Conservation (phyloP, 176 grass and related monocot genomes). For the Rhynchospora pubera region DNA sequence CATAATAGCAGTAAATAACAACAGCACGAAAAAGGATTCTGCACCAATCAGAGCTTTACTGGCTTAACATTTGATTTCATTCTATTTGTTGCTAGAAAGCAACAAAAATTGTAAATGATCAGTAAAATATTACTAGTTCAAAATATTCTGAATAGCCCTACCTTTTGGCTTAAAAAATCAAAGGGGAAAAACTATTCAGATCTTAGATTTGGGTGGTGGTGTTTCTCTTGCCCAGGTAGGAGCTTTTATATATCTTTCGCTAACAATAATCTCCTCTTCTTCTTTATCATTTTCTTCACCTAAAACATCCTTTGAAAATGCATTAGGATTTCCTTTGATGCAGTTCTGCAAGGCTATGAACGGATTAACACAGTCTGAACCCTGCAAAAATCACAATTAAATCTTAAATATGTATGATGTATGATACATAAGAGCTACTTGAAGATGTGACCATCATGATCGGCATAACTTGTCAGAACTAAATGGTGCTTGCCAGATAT, state of each 20-base stretch:
- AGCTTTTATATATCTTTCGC: constrained; percentile 49
- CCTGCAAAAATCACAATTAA: constrained; percentile 38
- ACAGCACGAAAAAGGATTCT: background rate
- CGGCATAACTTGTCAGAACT: background rate
- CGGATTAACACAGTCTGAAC: constrained; percentile 77
- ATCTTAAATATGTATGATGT: background rate
- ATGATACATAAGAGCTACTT: background rate
- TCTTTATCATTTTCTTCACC: constrained; percentile 49
- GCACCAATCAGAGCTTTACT: background rate
- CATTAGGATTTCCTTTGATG: constrained; percentile 73
- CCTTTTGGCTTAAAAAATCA: background rate
- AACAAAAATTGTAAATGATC: background rate
- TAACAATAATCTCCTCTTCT: constrained; percentile 47
- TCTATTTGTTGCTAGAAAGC: constrained; percentile 3
- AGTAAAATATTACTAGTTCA: background rate
- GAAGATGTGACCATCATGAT: background rate
- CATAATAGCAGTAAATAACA: background rate
- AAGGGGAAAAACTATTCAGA: constrained; percentile 14
- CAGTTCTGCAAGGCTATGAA: constrained; percentile 84
- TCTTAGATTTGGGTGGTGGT: constrained; percentile 33
- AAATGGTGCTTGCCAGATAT: background rate
- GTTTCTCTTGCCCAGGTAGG: constrained; percentile 83
- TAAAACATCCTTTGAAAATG: constrained; percentile 86
- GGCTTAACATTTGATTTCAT: background rate
- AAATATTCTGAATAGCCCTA: background rate